phyloP scores from a whole-genome alignment of 768 basidiomycete genomes.

The Tulasnella calospora region DNA sequence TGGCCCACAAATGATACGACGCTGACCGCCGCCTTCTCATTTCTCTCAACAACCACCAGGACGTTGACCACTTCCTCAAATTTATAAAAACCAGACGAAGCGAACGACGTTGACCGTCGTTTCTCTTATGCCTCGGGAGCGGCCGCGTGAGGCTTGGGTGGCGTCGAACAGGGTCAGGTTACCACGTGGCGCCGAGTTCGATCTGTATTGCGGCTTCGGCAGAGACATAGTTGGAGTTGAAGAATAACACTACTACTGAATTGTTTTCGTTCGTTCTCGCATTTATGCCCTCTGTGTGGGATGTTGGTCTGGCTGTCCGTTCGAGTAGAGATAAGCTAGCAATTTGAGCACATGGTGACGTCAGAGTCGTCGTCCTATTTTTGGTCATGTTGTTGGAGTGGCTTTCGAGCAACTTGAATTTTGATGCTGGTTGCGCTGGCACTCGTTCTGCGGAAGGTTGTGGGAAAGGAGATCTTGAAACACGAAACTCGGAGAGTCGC shows the following conservation, averaged over 20 bases:
- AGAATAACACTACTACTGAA: neutral
- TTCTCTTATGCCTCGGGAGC: neutral
- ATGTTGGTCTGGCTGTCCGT: neutral
- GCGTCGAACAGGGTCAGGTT: neutral
- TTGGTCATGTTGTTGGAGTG: neutral
- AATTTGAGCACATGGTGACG: neutral
- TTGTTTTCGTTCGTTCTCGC: neutral
- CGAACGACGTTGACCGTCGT: neutral
- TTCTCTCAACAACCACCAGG: neutral
- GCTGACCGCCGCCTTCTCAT: neutral
- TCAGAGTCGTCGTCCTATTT: neutral
- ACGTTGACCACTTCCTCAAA: conserved; percentile 13
- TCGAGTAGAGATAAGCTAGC: neutral
- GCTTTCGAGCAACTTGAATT: neutral
- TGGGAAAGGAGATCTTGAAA: neutral
- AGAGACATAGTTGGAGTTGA: neutral
- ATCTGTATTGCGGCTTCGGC: neutral
- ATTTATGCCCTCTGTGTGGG: neutral
- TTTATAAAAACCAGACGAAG: neutral
- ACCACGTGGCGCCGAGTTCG: neutral
- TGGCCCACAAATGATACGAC: neutral
- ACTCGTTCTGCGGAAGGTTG: neutral
- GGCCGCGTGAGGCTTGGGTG: neutral
- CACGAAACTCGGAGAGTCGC: neutral
- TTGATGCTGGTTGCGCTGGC: neutral